Conservation (phyloP, 768 basidiomycete species). For the Tremella mesenterica region DNA sequence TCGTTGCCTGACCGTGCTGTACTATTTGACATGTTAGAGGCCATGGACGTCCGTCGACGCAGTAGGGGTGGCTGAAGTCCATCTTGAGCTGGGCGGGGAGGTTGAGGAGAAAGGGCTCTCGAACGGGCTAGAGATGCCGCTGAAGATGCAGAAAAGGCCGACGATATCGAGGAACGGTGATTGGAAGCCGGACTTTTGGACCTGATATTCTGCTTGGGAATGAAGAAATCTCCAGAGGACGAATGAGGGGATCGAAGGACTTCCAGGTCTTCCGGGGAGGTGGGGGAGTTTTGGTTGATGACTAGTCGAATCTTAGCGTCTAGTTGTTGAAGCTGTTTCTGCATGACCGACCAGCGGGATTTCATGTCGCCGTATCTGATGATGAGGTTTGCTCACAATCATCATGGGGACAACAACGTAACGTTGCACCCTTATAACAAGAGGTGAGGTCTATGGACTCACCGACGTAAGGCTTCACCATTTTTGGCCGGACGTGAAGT, state of each 20-base stretch:
- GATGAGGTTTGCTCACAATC: neutral
- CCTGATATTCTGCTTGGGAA: slow-evolving; percentile 8
- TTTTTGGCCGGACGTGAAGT: slow-evolving; percentile 91
- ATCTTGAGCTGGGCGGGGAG: neutral
- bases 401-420: neutral
- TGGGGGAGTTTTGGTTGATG: slow-evolving; percentile 4
- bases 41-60: slow-evolving; percentile 3
- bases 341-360: slow-evolving; percentile 70
- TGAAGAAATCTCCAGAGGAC: slow-evolving; percentile 5
- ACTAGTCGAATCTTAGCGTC: slow-evolving; percentile 72
- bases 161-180: slow-evolving; percentile 18
- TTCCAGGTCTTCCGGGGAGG: slow-evolving; percentile 11
- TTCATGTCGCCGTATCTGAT: slow-evolving; percentile 86
- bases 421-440: neutral
- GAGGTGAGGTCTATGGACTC: too few relatives aligned
- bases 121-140: slow-evolving; percentile 2
- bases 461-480: slow-evolving; percentile 80
- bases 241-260: slow-evolving; percentile 9
- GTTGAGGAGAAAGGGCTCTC: slow-evolving; percentile 3
- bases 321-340: slow-evolving; percentile 68
- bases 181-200: neutral
- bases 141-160: slow-evolving; percentile 9
- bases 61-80: neutral
- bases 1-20: slow-evolving; percentile 8
- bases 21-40: slow-evolving; percentile 4